Evolutionary conservation across 2,329 filamentous ascomycete species (phyloP).

Genomic region (Biscogniauxia marginata): DNA sequence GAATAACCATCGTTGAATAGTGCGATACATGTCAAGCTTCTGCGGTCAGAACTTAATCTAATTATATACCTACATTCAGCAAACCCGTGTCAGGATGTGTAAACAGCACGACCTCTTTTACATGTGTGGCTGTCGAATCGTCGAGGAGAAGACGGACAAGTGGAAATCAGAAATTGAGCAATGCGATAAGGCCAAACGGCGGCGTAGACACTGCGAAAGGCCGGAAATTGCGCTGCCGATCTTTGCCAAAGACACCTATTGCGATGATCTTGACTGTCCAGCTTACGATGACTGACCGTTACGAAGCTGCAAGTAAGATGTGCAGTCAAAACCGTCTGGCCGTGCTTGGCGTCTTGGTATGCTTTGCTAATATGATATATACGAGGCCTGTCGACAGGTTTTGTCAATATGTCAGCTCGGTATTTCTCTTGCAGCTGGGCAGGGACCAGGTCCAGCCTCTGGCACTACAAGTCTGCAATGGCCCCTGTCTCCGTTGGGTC

Average conservation of each 20-base stretch:
- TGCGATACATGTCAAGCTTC: background rate
- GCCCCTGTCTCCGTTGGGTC: background rate
- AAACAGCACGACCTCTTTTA: constrained; percentile 26
- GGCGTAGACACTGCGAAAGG: constrained; percentile 19
- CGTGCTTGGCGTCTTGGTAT: background rate
- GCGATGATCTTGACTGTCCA: constrained; percentile 25
- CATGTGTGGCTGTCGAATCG: constrained; percentile 25
- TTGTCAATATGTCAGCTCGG: background rate
- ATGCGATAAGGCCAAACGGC: constrained; percentile 18
- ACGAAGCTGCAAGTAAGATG: background rate
- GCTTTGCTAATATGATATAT: background rate
- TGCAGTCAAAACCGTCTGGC: background rate
- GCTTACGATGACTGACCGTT: constrained; percentile 10
- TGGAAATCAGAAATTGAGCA: constrained; percentile 21
- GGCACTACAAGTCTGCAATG: background rate
- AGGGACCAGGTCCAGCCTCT: background rate
- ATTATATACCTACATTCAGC: background rate
- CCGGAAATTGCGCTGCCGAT: constrained; percentile 25
- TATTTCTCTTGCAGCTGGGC: background rate
- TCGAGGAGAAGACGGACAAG: constrained; percentile 18
- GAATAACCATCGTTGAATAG: too few species aligned
- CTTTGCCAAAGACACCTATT: constrained; percentile 23
- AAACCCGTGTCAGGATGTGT: constrained; percentile 16
- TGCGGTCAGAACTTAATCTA: background rate
- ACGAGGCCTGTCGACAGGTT: background rate